phyloP scores from a whole-genome alignment of 495 filamentous ascomycete genomes.

The Hypomontagnella monticulosa region DNA sequence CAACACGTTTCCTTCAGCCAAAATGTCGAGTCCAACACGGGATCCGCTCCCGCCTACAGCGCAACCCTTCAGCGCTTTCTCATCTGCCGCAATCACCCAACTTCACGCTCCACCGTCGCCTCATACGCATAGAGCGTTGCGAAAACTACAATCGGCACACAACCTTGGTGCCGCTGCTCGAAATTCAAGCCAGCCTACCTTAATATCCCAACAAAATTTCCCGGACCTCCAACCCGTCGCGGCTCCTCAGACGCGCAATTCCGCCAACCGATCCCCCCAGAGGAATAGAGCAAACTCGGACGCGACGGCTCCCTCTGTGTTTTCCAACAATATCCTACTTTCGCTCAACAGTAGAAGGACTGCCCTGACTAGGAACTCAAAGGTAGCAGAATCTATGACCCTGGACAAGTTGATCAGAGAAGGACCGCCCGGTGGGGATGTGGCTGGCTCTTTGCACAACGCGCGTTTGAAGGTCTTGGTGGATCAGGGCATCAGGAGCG shows the following conservation, averaged over 20 bases:
- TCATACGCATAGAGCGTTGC: conserved; percentile 59
- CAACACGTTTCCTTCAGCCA: conserved; percentile 5
- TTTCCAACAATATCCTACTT: conserved; percentile 34
- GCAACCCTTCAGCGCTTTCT: conserved; percentile 34
- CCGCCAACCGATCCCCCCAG: conserved; percentile 59
- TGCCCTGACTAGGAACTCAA: conserved; percentile 63
- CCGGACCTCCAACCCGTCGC: conserved; percentile 44
- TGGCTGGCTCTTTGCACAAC: conserved; percentile 72
- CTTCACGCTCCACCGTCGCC: conserved; percentile 54
- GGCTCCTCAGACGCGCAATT: conserved; percentile 42
- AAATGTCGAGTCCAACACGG: conserved; percentile 54
- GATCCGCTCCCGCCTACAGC: conserved; percentile 41
- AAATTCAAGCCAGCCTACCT: conserved; percentile 51
- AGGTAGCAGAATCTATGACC: conserved; percentile 68
- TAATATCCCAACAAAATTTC: conserved; percentile 64
- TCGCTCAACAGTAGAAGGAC: conserved; percentile 57
- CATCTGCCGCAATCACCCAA: conserved; percentile 25
- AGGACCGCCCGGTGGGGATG: conserved; percentile 75
- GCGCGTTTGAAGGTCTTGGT: conserved; percentile 82
- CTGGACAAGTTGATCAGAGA: conserved; percentile 74
- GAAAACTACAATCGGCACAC: conserved; percentile 67
- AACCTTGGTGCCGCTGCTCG: conserved; percentile 55
- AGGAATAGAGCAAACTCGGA: conserved; percentile 80
- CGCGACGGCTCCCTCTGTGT: conserved; percentile 50
- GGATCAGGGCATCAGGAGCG: conserved; percentile 79